Conservation (phyloP, 2,329 filamentous ascomycete species). For the Talaromyces piceae region DNA sequence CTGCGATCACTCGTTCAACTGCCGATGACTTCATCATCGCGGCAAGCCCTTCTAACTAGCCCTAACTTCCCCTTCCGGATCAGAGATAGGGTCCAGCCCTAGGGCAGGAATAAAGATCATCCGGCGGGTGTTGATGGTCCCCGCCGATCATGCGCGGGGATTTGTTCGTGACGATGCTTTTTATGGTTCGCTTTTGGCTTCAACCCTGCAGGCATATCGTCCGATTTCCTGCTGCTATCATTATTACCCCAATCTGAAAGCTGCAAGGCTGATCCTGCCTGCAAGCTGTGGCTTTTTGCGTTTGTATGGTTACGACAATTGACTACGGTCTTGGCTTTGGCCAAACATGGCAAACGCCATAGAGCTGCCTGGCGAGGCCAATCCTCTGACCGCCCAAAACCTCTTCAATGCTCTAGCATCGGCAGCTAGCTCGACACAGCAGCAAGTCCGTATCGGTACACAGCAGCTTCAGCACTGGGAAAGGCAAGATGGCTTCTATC, state of each 20-base stretch:
- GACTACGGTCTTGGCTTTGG: background rate
- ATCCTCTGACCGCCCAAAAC: slow-evolving; percentile 56
- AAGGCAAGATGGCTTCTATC: slow-evolving; percentile 57
- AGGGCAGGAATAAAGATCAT: slow-evolving; percentile 22
- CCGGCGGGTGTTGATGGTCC: slow-evolving; percentile 6
- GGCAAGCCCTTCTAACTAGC: slow-evolving; percentile 11
- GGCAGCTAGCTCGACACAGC: slow-evolving; percentile 56
- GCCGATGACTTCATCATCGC: slow-evolving; percentile 20
- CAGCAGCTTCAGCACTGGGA: slow-evolving; percentile 70
- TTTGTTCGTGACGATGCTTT: slow-evolving; percentile 5
- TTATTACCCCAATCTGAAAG: background rate
- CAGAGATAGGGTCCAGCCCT: slow-evolving; percentile 21
- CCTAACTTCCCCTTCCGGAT: slow-evolving; percentile 15
- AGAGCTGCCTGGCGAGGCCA: slow-evolving; percentile 76
- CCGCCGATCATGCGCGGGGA: slow-evolving; percentile 10
- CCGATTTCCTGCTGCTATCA: too few relatives aligned
- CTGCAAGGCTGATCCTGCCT: background rate
- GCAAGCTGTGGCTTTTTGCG: background rate
- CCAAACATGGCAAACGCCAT: slow-evolving; percentile 59
- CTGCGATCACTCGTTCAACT: background rate
- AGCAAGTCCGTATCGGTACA: slow-evolving; percentile 58
- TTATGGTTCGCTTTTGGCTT: background rate
- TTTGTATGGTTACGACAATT: background rate
- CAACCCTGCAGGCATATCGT: background rate
- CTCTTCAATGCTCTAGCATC: slow-evolving; percentile 58